Conservation (phyloP, 2,329 filamentous ascomycete species). For the Sclerotinia spermophila region DNA sequence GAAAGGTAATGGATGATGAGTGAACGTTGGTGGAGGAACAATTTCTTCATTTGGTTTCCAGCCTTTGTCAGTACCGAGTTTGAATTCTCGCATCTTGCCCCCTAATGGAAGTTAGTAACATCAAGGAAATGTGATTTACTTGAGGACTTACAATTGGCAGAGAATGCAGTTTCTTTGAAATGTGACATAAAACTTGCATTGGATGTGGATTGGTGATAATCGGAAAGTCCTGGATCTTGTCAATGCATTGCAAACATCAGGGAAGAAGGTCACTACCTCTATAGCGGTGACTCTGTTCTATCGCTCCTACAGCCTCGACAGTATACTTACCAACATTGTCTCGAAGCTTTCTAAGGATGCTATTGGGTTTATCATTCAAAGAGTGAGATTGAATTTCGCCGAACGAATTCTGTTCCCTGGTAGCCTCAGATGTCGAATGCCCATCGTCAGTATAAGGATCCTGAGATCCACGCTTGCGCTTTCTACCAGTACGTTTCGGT, state of each 20-base stretch:
- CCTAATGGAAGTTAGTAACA: slow-evolving; percentile 41
- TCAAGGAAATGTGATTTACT: background rate
- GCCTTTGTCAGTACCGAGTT: slow-evolving; percentile 60
- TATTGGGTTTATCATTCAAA: slow-evolving; percentile 50
- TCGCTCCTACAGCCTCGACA: slow-evolving; percentile 66
- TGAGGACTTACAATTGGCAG: slow-evolving; percentile 60
- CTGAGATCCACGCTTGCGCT: slow-evolving; percentile 73
- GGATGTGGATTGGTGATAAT: slow-evolving; percentile 77
- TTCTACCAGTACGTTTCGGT: slow-evolving; percentile 81
- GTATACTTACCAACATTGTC: slow-evolving; percentile 68
- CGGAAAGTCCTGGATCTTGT: slow-evolving; percentile 58
- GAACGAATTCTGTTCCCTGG: slow-evolving; percentile 1
- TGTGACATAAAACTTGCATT: slow-evolving; percentile 66
- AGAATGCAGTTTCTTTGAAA: slow-evolving; percentile 67
- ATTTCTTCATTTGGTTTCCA: slow-evolving; percentile 61
- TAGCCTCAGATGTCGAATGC: background rate
- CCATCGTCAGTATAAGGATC: slow-evolving; percentile 53
- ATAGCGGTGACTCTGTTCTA: slow-evolving; percentile 82
- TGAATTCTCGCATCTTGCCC: slow-evolving; percentile 60
- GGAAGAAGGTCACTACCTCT: slow-evolving; percentile 48
- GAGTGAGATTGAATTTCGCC: slow-evolving; percentile 42
- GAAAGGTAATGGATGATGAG: slow-evolving; percentile 70
- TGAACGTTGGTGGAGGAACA: slow-evolving; percentile 75
- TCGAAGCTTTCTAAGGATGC: slow-evolving; percentile 59
- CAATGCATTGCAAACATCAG: background rate